Conservation (phyloP, 768 basidiomycete genomes). For the Phlebiopsis flavidoalba region DNA sequence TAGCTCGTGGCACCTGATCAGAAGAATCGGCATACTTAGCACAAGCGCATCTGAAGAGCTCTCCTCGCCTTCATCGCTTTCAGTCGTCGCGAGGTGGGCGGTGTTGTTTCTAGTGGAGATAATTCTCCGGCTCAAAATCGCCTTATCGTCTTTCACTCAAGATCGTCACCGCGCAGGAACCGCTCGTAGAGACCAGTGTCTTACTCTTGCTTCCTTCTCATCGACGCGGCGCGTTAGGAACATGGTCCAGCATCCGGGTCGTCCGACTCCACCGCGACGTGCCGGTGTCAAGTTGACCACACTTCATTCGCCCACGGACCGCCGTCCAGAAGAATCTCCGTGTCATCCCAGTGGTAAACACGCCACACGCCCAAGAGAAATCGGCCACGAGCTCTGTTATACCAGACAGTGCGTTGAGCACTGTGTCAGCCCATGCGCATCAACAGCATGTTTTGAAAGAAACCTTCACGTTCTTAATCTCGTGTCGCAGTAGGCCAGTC, state of each 20-base stretch:
- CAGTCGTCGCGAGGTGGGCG: constrained; percentile 5
- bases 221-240: neutral
- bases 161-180: constrained; percentile 55
- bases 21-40: constrained; percentile 58
- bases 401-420: constrained; percentile 34
- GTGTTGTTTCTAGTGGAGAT: neutral
- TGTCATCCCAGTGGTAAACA: constrained; percentile 3
- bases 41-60: constrained; percentile 40
- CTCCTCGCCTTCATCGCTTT: constrained; percentile 17
- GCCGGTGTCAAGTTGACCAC: neutral
- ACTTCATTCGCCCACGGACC: neutral
- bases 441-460: constrained; percentile 27
- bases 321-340: constrained; percentile 8
- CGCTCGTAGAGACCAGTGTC: constrained; percentile 48
- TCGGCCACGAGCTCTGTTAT: constrained; percentile 31
- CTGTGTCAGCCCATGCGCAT: constrained; percentile 28
- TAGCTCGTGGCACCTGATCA: constrained; percentile 27
- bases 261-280: neutral
- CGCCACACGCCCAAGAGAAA: constrained; percentile 23
- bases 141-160: constrained; percentile 47
- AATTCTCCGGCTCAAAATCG: constrained; percentile 19
- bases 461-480: constrained; percentile 40
- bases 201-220: constrained; percentile 25
- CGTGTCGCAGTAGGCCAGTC: constrained; percentile 47
- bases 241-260: neutral